Percentiles rank a stretch among this genome's conserved stretches.
These are phyloP conservation scores for Gossypium herbaceum DNA, from an alignment of 345 rosid species.

Conservation along the genomic window DNA sequence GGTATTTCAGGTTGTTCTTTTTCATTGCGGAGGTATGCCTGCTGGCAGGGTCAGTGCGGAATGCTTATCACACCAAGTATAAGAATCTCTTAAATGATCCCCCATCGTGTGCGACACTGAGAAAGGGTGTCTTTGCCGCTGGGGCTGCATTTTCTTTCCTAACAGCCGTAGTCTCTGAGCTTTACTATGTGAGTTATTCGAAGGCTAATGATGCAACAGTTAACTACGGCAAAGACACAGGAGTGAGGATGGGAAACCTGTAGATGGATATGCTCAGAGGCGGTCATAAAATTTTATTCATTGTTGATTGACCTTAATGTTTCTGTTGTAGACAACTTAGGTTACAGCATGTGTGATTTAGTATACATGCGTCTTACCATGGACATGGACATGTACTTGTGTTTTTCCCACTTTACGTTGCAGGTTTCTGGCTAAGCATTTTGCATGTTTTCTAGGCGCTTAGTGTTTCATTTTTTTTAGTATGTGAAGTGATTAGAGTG, in stretches of 20 bases:
- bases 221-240: slow-evolving; percentile 43
- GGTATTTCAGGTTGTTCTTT: slow-evolving; percentile 70
- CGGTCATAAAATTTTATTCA: background rate
- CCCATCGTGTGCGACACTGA: slow-evolving; percentile 48
- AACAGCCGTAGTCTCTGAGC: slow-evolving; percentile 71
- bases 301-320: slow-evolving; percentile 12
- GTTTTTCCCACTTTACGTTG: background rate
- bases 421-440: background rate
- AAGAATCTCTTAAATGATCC: slow-evolving; percentile 24
- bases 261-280: slow-evolving; percentile 21
- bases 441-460: background rate
- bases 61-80: slow-evolving; percentile 89
- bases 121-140: slow-evolving; percentile 84
- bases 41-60: slow-evolving; percentile 76
- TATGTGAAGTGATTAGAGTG: too few relatives aligned
- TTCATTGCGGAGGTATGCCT: slow-evolving; percentile 76
- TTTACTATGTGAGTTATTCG: slow-evolving; percentile 72
- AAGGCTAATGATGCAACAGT: slow-evolving; percentile 40
- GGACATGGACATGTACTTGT: background rate
- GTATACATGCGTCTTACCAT: background rate
- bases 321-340: background rate
- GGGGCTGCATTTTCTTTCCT: slow-evolving; percentile 81
- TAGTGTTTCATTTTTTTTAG: too few relatives aligned
- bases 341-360: background rate
- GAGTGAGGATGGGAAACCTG: slow-evolving; percentile 71